These are phyloP conservation scores for Fomitopsis serialis DNA, from an alignment of 768 basidiomycete genomes.

Conservation along the genomic window DNA sequence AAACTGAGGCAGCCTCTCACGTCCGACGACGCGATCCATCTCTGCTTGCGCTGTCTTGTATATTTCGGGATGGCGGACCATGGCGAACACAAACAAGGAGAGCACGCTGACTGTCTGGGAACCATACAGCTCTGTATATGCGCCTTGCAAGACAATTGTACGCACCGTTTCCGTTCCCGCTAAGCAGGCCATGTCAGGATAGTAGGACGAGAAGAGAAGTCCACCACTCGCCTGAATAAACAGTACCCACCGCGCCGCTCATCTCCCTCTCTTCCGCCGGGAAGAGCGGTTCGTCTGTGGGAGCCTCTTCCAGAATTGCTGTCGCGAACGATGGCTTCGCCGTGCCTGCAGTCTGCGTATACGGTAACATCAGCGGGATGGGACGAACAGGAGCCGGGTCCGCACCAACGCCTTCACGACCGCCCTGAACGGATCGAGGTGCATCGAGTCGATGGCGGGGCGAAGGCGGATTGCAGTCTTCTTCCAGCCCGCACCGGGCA, in stretches of 20 bases:
- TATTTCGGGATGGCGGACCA: conserved; percentile 33
- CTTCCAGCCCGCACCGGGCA: conserved; percentile 16
- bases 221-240: too few species aligned
- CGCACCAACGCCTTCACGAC: conserved; percentile 13
- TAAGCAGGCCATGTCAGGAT: too few species aligned
- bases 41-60: conserved; percentile 35
- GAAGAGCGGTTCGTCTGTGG: too few species aligned
- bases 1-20: conserved; percentile 25
- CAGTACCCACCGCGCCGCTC: too few species aligned
- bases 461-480: neutral
- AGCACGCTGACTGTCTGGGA: conserved; percentile 35
- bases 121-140: neutral
- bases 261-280: too few species aligned
- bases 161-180: neutral
- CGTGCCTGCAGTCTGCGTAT: neutral
- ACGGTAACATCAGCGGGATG: too few species aligned
- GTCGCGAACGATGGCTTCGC: neutral
- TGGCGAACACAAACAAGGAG: conserved; percentile 35
- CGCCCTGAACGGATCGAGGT: conserved; percentile 7
- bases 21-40: conserved; percentile 35
- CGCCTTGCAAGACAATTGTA: conserved; percentile 7
- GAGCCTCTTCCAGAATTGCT: too few species aligned
- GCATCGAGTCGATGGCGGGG: too few species aligned
- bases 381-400: neutral
- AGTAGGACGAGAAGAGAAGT: too few species aligned